These are phyloP conservation scores for Clitocybe nebularis DNA, from an alignment of 1,284 basidiomycete species.

Conservation along the genomic window DNA sequence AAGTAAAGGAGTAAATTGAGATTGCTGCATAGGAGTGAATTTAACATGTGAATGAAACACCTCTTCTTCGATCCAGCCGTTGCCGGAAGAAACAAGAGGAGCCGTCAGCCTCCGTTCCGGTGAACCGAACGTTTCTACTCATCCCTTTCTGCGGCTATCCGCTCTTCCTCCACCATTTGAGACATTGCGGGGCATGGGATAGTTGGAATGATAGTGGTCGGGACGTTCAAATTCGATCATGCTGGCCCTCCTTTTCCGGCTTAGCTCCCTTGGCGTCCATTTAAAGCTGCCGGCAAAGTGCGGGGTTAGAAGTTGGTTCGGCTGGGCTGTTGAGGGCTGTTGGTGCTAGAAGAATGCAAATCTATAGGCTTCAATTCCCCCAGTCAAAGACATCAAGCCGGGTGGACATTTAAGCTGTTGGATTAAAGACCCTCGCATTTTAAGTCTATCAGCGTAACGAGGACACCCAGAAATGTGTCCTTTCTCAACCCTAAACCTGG, in stretches of 20 bases:
- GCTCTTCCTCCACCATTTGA: constrained; percentile 24
- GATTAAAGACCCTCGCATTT: too few relatives aligned
- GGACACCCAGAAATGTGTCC: too few relatives aligned
- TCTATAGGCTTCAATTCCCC: too few relatives aligned
- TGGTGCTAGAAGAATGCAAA: too few relatives aligned
- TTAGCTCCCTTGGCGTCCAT: too few relatives aligned
- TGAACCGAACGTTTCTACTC: background rate
- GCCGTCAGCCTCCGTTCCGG: constrained; percentile 13
- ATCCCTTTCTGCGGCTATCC: constrained; percentile 23
- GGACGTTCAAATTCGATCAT: background rate
- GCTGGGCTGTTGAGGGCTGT: too few relatives aligned
- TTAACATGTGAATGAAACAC: constrained; percentile 28
- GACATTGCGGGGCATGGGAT: constrained; percentile 6
- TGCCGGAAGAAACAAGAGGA: constrained; percentile 8
- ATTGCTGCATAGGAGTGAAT: background rate
- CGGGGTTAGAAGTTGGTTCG: too few relatives aligned
- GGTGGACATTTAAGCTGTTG: too few relatives aligned
- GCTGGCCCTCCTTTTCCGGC: background rate
- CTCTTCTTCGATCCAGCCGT: constrained; percentile 20
- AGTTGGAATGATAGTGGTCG: constrained; percentile 6
- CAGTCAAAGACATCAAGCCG: too few relatives aligned
- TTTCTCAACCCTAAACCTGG: too few relatives aligned
- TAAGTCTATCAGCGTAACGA: too few relatives aligned
- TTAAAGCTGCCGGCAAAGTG: too few relatives aligned
- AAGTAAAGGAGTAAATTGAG: background rate